A percentile compares a stretch with the other conserved stretches of the same genome.
These are phyloP conservation scores for Stemphylium vesicarium DNA, from an alignment of 2,329 filamentous ascomycete species.

Conservation along the genomic window DNA sequence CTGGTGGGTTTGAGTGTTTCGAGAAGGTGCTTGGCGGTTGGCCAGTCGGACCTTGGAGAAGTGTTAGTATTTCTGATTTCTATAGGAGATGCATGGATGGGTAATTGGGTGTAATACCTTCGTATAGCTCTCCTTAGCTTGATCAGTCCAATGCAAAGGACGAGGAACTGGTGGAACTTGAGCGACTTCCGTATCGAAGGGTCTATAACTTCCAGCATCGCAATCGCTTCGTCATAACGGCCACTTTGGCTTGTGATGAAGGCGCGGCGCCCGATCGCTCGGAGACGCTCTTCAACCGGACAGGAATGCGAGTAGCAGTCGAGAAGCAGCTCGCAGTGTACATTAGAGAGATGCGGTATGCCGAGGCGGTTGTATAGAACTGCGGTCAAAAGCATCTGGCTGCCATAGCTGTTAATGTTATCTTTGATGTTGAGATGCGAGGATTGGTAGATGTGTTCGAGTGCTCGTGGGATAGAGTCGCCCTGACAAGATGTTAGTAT, in stretches of 20 bases:
- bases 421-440: conserved; percentile 82
- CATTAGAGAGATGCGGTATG: conserved; percentile 62
- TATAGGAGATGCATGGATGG: neutral
- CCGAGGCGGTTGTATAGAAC: conserved; percentile 79
- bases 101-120: conserved; percentile 38
- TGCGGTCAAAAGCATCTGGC: conserved; percentile 74
- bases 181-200: conserved; percentile 70
- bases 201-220: conserved; percentile 65
- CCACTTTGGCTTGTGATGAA: conserved; percentile 71
- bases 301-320: conserved; percentile 70
- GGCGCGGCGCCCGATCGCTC: conserved; percentile 73
- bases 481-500: conserved; percentile 52
- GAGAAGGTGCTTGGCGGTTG: conserved; percentile 63
- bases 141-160: conserved; percentile 70
- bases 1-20: conserved; percentile 60
- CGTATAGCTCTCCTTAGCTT: conserved; percentile 69
- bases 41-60: conserved; percentile 57
- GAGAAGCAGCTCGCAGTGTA: conserved; percentile 75
- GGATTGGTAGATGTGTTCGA: conserved; percentile 82
- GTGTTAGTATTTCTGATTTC: conserved; percentile 17
- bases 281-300: conserved; percentile 79
- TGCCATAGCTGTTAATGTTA: conserved; percentile 75
- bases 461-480: conserved; percentile 64
- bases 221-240: conserved; percentile 71
- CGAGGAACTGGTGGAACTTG: conserved; percentile 77